Evolutionary conservation across 2,329 filamentous ascomycete genomes (phyloP).

Genomic region (Xylariomycetidae sp.): DNA sequence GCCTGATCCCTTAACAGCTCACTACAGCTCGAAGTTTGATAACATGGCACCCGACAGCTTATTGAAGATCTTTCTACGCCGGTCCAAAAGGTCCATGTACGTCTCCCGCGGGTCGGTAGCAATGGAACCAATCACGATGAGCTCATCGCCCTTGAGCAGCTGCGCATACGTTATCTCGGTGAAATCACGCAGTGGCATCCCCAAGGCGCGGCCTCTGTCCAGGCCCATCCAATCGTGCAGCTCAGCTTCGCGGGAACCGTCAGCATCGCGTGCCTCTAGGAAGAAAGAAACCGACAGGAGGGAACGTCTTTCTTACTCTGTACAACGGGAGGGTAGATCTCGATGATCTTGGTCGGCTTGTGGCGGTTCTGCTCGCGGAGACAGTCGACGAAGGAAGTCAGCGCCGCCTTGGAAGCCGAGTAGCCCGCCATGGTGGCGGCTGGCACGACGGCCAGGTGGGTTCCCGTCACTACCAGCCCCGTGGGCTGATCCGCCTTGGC

Average conservation of each 20-base stretch:
- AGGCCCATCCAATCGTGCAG: constrained; percentile 17
- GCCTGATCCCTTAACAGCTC: too few species aligned
- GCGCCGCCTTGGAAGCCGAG: constrained; percentile 39
- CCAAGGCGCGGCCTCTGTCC: constrained; percentile 9
- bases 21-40: constrained; percentile 5
- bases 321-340: not conserved
- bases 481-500: constrained; percentile 7
- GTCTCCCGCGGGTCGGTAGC: constrained; percentile 8
- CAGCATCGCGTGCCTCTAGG: constrained; percentile 30
- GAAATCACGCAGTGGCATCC: not conserved
- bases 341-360: constrained; percentile 12
- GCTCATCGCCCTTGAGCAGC: not conserved
- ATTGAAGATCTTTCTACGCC: constrained; percentile 6
- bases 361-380: constrained; percentile 28
- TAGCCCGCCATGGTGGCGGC: constrained; percentile 32
- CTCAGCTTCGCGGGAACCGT: constrained; percentile 10
- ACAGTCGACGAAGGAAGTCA: constrained; percentile 36
- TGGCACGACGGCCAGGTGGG: constrained; percentile 35
- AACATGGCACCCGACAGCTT: constrained; percentile 5
- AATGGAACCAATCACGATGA: constrained; percentile 1
- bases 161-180: not conserved
- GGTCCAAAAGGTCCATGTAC: constrained; percentile 7
- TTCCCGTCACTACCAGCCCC: constrained; percentile 29
- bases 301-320: not conserved
- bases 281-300: constrained; percentile 28